Evolutionary conservation across 2,329 filamentous ascomycete genomes (phyloP).

Genomic region (Aureobasidium sp.): DNA sequence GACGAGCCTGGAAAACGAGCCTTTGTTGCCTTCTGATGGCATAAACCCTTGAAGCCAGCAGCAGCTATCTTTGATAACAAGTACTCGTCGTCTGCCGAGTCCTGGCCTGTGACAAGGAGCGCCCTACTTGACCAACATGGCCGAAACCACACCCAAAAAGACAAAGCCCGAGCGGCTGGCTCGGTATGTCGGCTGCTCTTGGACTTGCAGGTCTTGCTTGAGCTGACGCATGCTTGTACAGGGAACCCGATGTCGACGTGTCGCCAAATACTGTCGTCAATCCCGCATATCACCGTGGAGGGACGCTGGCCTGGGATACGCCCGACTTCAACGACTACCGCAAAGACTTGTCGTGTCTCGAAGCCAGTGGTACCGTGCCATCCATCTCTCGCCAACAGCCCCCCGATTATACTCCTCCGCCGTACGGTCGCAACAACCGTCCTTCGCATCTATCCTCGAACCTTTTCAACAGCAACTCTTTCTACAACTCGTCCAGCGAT

Average conservation of each 20-base stretch:
- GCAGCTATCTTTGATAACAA: background rate
- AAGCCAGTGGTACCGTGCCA: conserved; percentile 46
- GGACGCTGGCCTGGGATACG: conserved; percentile 43
- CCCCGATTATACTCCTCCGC: conserved; percentile 35
- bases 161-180: conserved; percentile 16
- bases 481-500: conserved; percentile 71
- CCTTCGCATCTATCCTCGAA: conserved; percentile 35
- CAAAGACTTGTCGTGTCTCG: conserved; percentile 63
- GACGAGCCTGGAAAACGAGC: background rate
- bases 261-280: conserved; percentile 33
- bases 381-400: conserved; percentile 30
- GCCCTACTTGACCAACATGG: conserved; percentile 55
- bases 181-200: conserved; percentile 34
- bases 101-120: conserved; percentile 42
- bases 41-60: background rate
- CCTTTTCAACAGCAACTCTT: conserved; percentile 44
- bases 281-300: conserved; percentile 26
- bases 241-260: conserved; percentile 35
- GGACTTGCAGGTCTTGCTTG: background rate
- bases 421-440: conserved; percentile 28
- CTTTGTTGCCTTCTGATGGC: background rate
- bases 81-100: conserved; percentile 35
- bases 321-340: conserved; percentile 60
- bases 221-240: background rate
- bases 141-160: conserved; percentile 18